phyloP scores from a whole-genome alignment of 345 rosid species.

The Adansonia digitata region DNA sequence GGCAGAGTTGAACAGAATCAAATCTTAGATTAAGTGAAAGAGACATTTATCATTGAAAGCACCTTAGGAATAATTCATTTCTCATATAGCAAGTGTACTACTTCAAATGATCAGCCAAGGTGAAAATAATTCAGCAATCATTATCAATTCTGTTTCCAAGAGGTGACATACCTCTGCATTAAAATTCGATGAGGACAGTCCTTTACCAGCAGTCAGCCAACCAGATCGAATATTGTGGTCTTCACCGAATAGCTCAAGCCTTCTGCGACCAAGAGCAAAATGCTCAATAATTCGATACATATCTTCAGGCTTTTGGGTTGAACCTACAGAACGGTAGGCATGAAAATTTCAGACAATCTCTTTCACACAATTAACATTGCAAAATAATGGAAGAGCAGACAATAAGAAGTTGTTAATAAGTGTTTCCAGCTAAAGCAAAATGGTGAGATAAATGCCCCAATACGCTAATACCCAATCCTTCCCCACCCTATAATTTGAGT shows the following conservation, averaged over 20 bases:
- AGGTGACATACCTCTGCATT: conserved; percentile 55
- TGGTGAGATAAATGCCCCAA: not conserved
- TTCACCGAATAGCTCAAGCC: conserved; percentile 98
- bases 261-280: conserved; percentile 90
- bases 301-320: conserved; percentile 96
- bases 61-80: not conserved
- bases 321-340: conserved; percentile 47
- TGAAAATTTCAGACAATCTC: not conserved
- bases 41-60: not conserved
- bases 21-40: not conserved
- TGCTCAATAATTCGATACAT: conserved; percentile 98
- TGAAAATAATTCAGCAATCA: not conserved
- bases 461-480: not conserved
- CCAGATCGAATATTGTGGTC: conserved; percentile 95
- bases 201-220: conserved; percentile 93
- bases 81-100: not conserved
- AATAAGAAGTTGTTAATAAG: not conserved
- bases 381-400: not conserved
- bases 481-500: not conserved
- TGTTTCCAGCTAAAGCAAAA: not conserved
- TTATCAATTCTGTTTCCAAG: not conserved
- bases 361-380: not conserved
- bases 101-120: not conserved
- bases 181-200: conserved; percentile 84
- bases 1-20: not conserved